Percentiles rank a stretch among this genome's conserved stretches.
phyloP scores from a whole-genome alignment of 495 filamentous ascomycete genomes.

The Annulohypoxylon stygium region DNA sequence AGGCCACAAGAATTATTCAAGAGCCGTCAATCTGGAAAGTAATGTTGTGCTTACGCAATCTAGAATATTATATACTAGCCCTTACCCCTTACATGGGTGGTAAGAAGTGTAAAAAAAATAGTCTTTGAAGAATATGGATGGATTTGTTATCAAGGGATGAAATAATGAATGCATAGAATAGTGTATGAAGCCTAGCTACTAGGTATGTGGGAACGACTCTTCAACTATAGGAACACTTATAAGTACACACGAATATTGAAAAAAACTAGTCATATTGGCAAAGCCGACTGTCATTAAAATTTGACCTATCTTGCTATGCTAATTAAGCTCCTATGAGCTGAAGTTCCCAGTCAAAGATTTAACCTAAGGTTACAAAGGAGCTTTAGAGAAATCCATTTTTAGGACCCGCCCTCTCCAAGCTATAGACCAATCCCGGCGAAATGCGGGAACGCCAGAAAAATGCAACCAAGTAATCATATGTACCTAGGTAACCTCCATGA shows the following conservation, averaged over 20 bases:
- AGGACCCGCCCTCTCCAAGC: neutral
- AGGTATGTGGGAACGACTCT: neutral
- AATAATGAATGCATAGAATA: too few species aligned
- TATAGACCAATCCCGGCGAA: neutral
- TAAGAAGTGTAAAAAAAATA: too few species aligned
- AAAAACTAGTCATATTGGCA: neutral
- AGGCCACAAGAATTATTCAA: too few species aligned
- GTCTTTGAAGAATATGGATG: too few species aligned
- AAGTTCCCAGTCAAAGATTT: neutral
- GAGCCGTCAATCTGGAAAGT: too few species aligned
- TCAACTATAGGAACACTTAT: neutral
- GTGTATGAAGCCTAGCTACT: neutral
- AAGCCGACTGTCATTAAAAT: neutral
- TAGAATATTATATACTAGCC: too few species aligned
- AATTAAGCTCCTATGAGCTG: neutral
- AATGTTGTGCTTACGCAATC: too few species aligned
- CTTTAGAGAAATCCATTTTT: neutral
- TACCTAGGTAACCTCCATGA: neutral
- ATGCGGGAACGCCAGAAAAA: neutral
- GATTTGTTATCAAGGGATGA: too few species aligned
- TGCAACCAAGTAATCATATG: conserved; percentile 2
- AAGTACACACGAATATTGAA: neutral
- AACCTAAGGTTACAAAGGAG: conserved; percentile 6
- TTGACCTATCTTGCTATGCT: neutral
- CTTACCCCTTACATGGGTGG: too few species aligned